phyloP scores from a whole-genome alignment of 2,329 filamentous ascomycete genomes.

The Acrocalymma vagum region DNA sequence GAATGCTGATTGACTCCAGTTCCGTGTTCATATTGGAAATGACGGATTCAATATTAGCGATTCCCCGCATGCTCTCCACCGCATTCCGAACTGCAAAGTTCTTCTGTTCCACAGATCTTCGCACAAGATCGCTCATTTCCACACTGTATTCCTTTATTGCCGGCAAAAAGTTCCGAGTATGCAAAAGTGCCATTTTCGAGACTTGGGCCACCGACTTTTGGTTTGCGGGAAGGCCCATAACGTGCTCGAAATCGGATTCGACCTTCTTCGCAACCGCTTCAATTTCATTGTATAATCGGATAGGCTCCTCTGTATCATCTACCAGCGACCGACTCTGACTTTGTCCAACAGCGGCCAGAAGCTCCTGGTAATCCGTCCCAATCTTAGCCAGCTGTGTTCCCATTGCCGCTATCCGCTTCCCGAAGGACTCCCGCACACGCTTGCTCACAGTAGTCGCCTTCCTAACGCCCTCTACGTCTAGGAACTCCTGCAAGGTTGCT shows the following conservation, averaged over 20 bases:
- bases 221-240: constrained; percentile 72
- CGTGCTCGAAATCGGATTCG: constrained; percentile 82
- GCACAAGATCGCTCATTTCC: constrained; percentile 65
- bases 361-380: constrained; percentile 52
- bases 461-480: constrained; percentile 76
- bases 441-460: constrained; percentile 76
- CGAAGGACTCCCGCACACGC: constrained; percentile 69
- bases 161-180: constrained; percentile 70
- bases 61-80: constrained; percentile 79
- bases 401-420: constrained; percentile 59
- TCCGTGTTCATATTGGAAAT: constrained; percentile 77
- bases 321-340: constrained; percentile 62
- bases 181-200: constrained; percentile 70
- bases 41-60: constrained; percentile 80
- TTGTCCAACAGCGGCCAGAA: constrained; percentile 54
- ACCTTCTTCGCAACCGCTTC: constrained; percentile 88
- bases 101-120: constrained; percentile 66
- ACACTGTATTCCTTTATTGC: constrained; percentile 64
- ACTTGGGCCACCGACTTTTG: constrained; percentile 69
- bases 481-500: constrained; percentile 58
- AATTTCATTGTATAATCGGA: constrained; percentile 81
- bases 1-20: constrained; percentile 74
- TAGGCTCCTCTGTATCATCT: constrained; percentile 69
- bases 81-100: constrained; percentile 73
- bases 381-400: constrained; percentile 52